A percentile compares a stretch with the other conserved stretches of the same genome.
phyloP scores from a whole-genome alignment of 2,329 filamentous ascomycete species.

The Trichoderma sp. region DNA sequence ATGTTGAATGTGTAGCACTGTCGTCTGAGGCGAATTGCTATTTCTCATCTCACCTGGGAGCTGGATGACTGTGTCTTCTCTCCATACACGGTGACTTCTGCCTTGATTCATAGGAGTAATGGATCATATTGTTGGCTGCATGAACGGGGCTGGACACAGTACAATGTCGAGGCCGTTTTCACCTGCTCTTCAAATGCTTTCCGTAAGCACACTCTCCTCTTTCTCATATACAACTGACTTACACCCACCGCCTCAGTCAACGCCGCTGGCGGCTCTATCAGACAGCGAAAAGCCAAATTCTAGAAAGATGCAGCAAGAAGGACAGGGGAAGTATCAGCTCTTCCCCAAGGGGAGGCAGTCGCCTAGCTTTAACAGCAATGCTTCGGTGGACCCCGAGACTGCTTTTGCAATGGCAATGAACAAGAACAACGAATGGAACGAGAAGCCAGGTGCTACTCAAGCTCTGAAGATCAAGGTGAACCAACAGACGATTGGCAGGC shows the following conservation, averaged over 20 bases:
- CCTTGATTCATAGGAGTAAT: constrained; percentile 39
- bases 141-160: constrained; percentile 51
- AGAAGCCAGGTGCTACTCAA: constrained; percentile 40
- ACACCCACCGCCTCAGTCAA: constrained; percentile 24
- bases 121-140: constrained; percentile 64
- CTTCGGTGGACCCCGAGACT: constrained; percentile 53
- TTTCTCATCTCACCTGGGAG: background rate
- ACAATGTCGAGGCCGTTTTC: constrained; percentile 55
- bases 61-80: constrained; percentile 17
- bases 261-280: constrained; percentile 32
- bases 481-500: constrained; percentile 57
- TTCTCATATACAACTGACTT: background rate
- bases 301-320: constrained; percentile 61
- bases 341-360: constrained; percentile 57
- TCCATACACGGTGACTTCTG: background rate
- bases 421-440: constrained; percentile 44
- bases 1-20: background rate
- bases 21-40: constrained; percentile 1
- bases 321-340: constrained; percentile 59
- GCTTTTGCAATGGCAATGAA: constrained; percentile 46
- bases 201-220: constrained; percentile 38
- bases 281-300: constrained; percentile 51
- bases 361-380: constrained; percentile 42
- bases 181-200: constrained; percentile 47
- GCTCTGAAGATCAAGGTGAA: constrained; percentile 56